A percentile compares a stretch with the other conserved stretches of the same genome.
Conservation (phyloP, 2,329 filamentous ascomycete genomes). For the Xylaria polymorpha region DNA sequence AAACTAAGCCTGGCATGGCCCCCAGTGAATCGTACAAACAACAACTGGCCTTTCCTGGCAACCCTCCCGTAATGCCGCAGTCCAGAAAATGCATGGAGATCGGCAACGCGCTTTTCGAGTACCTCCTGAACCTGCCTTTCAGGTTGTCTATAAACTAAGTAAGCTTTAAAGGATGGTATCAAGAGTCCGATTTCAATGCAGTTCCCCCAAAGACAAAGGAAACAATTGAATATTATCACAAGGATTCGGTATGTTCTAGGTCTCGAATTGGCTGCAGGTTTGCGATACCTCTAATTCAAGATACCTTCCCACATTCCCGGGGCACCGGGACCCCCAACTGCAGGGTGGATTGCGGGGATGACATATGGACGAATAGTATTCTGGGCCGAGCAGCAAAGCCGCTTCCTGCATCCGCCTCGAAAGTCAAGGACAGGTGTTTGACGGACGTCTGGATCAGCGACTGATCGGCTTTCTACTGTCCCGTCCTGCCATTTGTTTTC, state of each 20-base stretch:
- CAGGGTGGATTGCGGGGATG: constrained; percentile 61
- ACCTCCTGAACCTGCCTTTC: constrained; percentile 49
- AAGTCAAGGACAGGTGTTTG: constrained; percentile 51
- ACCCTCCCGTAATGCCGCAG: constrained; percentile 51
- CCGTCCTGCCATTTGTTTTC: constrained; percentile 52
- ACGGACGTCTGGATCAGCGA: constrained; percentile 37
- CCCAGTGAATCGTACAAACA: constrained; percentile 49
- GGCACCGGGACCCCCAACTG: constrained; percentile 62
- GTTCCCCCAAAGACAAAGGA: constrained; percentile 48
- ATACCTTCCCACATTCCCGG: constrained; percentile 76
- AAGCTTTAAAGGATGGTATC: constrained; percentile 50
- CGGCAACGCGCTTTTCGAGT: constrained; percentile 56
- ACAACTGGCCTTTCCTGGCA: constrained; percentile 41
- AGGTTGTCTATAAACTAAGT: constrained; percentile 52
- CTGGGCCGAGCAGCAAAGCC: constrained; percentile 74
- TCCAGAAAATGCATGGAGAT: constrained; percentile 57
- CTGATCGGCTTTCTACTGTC: constrained; percentile 55
- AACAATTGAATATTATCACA: constrained; percentile 50
- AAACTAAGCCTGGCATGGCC: constrained; percentile 39
- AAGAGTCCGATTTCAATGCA: constrained; percentile 44
- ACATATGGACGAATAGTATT: constrained; percentile 59
- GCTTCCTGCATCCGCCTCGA: constrained; percentile 66
- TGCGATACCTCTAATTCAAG: constrained; percentile 59
- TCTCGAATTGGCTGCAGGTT: constrained; percentile 26
- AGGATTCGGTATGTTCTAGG: constrained; percentile 37